phyloP scores from a whole-genome alignment of 2,329 filamentous ascomycete species.

The Calonectria pauciramosa region DNA sequence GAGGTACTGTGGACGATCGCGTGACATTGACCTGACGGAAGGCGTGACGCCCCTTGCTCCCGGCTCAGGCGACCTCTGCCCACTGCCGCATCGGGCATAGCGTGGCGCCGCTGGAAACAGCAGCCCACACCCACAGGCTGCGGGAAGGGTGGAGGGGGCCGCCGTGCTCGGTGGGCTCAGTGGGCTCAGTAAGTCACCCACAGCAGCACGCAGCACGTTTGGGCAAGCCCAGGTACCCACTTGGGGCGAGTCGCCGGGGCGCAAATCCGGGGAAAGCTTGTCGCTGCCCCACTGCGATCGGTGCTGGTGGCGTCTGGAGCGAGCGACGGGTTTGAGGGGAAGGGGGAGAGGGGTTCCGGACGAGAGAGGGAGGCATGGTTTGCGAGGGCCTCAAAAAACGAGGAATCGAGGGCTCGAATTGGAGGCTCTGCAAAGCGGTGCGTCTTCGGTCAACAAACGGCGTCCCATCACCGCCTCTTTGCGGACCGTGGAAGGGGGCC shows the following conservation, averaged over 20 bases:
- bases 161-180: slow-evolving; percentile 2
- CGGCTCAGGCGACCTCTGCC: slow-evolving; percentile 45
- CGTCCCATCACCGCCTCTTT: slow-evolving; percentile 5
- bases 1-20: slow-evolving; percentile 42
- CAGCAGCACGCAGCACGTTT: slow-evolving; percentile 32
- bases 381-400: background rate
- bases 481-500: background rate
- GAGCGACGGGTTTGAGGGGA: slow-evolving; percentile 33
- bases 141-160: slow-evolving; percentile 10
- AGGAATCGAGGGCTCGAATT: background rate
- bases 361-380: background rate
- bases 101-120: slow-evolving; percentile 25
- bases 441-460: background rate
- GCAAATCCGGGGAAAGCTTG: slow-evolving; percentile 54
- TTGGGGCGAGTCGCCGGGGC: slow-evolving; percentile 36
- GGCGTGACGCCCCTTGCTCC: slow-evolving; percentile 45
- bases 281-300: slow-evolving; percentile 46
- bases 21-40: slow-evolving; percentile 50
- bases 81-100: slow-evolving; percentile 43
- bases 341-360: slow-evolving; percentile 19
- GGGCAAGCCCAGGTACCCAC: slow-evolving; percentile 30
- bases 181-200: slow-evolving; percentile 32
- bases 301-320: slow-evolving; percentile 39
- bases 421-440: slow-evolving; percentile 3
- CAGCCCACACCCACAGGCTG: slow-evolving; percentile 22